Evolutionary conservation across 805 yeast species (phyloP), one percentile per base, ranked within the genome.

Genomic region (Yarrowia divulgata): DNA sequence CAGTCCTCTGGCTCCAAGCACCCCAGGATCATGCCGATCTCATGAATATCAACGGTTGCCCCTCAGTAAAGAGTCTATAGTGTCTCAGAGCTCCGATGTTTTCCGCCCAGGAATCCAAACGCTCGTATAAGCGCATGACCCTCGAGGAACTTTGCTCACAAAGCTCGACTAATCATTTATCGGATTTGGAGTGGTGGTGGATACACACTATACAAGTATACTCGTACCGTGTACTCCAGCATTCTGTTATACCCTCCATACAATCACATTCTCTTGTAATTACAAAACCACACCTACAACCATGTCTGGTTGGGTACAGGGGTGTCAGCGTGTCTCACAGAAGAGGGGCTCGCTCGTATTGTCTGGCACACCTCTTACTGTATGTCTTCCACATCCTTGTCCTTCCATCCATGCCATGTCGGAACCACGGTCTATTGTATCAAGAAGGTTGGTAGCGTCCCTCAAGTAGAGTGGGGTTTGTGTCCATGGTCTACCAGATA

Each of bases 311-410:
- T 50, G 55, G 55, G 55, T 40, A 52, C 57, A 52, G 57, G 57
- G 57, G 54, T 7, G 54, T 34, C 2, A 23, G 10, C 3, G 14
- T 52, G 57, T 52, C 57, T 52, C 57, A 52, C 40, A 5, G 29
- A n/a, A n/a, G 57, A 52, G 57, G 57, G 57, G 57, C 57, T 52
- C 57, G 57, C 57, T 52, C 57, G 42, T 52, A 52, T 52, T 35
- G 42, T 52, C 32, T n/a, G n/a, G 12, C n/a, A 8, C 3, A 1
- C n/a, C 16, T 13, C 32, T 14, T 5, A 6, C 29, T 6, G 2
- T 10, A 6, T 29, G 37, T 48, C 8, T 46, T 46, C 50, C 34
- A 18, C 13, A 23, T n/a, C 29, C 9, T 19, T 9, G n/a, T n/a
- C n/a, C n/a, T n/a, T n/a, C n/a, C n/a, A n/a, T n/a, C n/a, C n/a